Evolutionary conservation across 2,329 filamentous ascomycete species (phyloP).

Genomic region (Nemania sp.): DNA sequence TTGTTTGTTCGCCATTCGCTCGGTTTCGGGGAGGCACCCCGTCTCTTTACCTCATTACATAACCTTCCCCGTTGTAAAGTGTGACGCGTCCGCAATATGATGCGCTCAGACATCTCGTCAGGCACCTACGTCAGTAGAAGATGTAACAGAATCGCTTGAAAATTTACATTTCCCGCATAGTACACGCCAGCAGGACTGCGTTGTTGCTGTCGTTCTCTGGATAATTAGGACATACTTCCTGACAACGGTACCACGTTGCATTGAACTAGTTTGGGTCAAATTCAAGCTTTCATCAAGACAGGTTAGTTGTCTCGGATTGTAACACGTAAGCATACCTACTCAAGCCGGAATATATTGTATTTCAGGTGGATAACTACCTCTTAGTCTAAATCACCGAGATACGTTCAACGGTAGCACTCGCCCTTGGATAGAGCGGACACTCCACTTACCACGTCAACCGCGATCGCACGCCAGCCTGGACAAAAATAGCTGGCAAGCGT

Average conservation of each 20-base stretch:
- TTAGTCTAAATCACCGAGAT: conserved; percentile 1
- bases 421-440: not conserved
- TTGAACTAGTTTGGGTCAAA: conserved; percentile 6
- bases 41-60: conserved; percentile 7
- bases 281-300: conserved; percentile 12
- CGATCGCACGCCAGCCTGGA: not conserved
- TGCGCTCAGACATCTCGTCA: conserved; percentile 1
- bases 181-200: not conserved
- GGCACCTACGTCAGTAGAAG: conserved; percentile 13
- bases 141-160: not conserved
- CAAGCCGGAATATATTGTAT: not conserved
- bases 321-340: conserved; percentile 22
- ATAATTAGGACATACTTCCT: not conserved
- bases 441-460: conserved; percentile 19
- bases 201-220: not conserved
- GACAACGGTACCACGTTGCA: conserved; percentile 22
- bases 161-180: not conserved
- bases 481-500: conserved; percentile 8
- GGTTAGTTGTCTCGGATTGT: conserved; percentile 6
- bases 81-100: conserved; percentile 8
- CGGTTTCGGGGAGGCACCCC: not conserved
- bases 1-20: conserved; percentile 1
- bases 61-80: conserved; percentile 5
- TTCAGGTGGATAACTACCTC: conserved; percentile 2
- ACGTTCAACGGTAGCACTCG: not conserved